Evolutionary conservation across 2,329 filamentous ascomycete genomes (phyloP).

Genomic region (Fusarium subtropicale): DNA sequence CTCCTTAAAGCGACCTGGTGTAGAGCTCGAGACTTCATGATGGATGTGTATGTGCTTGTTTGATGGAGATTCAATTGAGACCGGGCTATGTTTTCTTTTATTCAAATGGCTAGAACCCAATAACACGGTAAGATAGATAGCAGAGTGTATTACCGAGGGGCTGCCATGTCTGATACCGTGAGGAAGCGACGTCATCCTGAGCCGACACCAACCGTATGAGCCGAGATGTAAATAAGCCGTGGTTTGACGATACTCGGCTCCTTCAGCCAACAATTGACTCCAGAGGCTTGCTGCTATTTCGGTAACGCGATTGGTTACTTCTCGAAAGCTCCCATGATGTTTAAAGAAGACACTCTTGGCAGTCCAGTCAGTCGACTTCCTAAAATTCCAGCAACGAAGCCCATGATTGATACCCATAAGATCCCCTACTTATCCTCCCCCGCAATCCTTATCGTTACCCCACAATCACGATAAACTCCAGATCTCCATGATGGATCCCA

Average conservation of each 20-base stretch:
- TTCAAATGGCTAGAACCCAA: conserved; percentile 12
- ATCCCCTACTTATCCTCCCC: conserved; percentile 29
- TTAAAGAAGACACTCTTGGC: not conserved
- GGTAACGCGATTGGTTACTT: not conserved
- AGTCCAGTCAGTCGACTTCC: not conserved
- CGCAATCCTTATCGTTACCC: conserved; percentile 42
- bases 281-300: not conserved
- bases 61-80: conserved; percentile 3
- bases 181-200: conserved; percentile 49
- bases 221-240: conserved; percentile 47
- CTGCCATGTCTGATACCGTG: conserved; percentile 32
- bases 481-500: conserved; percentile 24
- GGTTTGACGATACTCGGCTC: conserved; percentile 43
- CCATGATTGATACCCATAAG: conserved; percentile 8
- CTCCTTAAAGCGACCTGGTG: conserved; percentile 47
- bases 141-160: conserved; percentile 42
- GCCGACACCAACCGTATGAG: conserved; percentile 49
- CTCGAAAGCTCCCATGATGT: not conserved
- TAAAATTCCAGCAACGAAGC: conserved; percentile 2
- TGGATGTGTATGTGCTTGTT: conserved; percentile 13
- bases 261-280: conserved; percentile 16
- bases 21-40: conserved; percentile 53
- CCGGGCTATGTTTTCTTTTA: conserved; percentile 19
- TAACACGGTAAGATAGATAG: conserved; percentile 20
- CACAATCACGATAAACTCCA: conserved; percentile 38